Percentiles rank a stretch among this genome's conserved stretches.
Evolutionary conservation across 2,329 filamentous ascomycete genomes (phyloP).

Genomic region (Ceratocystis ficicola): DNA sequence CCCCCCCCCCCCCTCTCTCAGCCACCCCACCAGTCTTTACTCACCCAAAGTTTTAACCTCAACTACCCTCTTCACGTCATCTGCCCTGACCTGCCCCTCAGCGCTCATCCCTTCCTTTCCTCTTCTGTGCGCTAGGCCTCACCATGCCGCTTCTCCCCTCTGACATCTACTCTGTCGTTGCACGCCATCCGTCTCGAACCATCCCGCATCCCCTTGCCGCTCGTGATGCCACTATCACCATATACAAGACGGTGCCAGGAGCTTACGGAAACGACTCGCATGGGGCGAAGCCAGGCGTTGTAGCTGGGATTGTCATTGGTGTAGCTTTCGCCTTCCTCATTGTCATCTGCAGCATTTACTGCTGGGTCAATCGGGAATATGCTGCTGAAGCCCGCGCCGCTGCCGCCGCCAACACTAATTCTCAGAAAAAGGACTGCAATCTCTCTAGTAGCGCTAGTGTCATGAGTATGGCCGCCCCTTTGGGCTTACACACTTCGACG

Average conservation of each 20-base stretch:
- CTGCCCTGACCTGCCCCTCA: neutral
- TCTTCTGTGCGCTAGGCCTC: constrained; percentile 26
- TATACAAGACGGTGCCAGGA: constrained; percentile 23
- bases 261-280: constrained; percentile 20
- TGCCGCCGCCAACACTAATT: constrained; percentile 3
- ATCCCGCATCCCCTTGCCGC: constrained; percentile 30
- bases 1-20: neutral
- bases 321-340: constrained; percentile 19
- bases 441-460: neutral
- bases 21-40: too few species aligned
- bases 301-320: constrained; percentile 20
- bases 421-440: neutral
- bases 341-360: constrained; percentile 21
- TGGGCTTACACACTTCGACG: neutral
- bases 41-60: neutral
- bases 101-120: neutral
- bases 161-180: neutral
- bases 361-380: constrained; percentile 21
- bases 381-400: constrained; percentile 7
- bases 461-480: constrained; percentile 18
- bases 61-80: neutral
- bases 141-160: constrained; percentile 29
- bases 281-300: constrained; percentile 16
- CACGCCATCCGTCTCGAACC: constrained; percentile 24
- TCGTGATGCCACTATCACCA: constrained; percentile 22